Percentiles rank a stretch among this genome's conserved stretches.
Evolutionary conservation across 345 rosid species (phyloP).

Genomic region (Corchorus capsularis): DNA sequence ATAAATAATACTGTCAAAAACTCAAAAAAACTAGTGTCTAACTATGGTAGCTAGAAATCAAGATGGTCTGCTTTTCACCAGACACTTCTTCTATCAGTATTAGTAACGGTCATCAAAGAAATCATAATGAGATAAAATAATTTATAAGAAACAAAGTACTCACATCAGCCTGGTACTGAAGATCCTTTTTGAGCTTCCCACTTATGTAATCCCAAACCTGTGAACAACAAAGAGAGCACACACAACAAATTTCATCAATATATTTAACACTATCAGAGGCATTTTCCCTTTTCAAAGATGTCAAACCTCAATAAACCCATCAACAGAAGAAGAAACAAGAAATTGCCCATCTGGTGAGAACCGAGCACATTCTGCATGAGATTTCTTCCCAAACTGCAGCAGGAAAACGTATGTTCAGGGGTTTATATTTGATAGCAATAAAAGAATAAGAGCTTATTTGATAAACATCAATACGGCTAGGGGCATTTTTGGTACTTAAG

Average conservation of each 20-base stretch:
- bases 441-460: no score
- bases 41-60: background rate
- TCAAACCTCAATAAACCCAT: conserved; percentile 93
- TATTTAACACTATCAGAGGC: conserved; percentile 4
- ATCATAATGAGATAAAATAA: conserved; percentile 8
- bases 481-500: no score
- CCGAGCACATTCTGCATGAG: conserved; percentile 93
- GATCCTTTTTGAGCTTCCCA: conserved; percentile 98
- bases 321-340: conserved; percentile 92
- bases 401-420: background rate
- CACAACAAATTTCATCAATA: conserved; percentile 27
- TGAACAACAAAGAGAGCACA: conserved; percentile 23
- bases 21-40: background rate
- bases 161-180: conserved; percentile 97
- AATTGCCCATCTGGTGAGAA: conserved; percentile 99
- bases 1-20: background rate
- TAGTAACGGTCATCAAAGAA: background rate
- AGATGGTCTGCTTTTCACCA: background rate
- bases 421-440: no score
- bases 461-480: no score
- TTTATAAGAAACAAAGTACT: conserved; percentile 29
- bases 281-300: conserved; percentile 5
- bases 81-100: background rate
- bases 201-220: conserved; percentile 98
- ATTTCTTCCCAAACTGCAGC: conserved; percentile 90